These are phyloP conservation scores for Phytophthora fragariaefolia DNA, from an alignment of 352 stramenopile genomes.

Conservation along the genomic window DNA sequence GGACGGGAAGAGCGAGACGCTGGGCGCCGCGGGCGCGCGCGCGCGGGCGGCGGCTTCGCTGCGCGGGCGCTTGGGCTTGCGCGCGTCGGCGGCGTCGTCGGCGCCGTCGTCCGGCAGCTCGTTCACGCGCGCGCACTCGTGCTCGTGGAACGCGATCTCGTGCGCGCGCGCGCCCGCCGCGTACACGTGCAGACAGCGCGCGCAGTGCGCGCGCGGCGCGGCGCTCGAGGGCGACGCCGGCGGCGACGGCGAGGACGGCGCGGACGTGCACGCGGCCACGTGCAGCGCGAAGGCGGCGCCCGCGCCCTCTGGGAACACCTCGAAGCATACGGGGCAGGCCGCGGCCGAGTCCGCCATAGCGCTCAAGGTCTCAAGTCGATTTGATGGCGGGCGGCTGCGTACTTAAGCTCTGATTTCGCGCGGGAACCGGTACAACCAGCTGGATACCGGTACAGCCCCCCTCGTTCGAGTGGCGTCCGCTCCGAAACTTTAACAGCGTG, in stretches of 20 bases:
- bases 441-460: too few species aligned
- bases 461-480: too few species aligned
- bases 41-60: conserved; percentile 11
- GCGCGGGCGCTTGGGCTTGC: conserved; percentile 40
- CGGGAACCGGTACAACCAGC: too few species aligned
- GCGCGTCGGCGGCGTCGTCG: background rate
- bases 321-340: conserved; percentile 60
- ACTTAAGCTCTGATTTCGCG: too few species aligned
- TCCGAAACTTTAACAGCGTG: too few species aligned
- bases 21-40: conserved; percentile 5
- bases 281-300: conserved; percentile 59
- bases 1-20: conserved; percentile 58
- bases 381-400: too few species aligned
- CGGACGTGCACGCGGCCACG: conserved; percentile 51
- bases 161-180: conserved; percentile 43
- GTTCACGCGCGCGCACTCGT: conserved; percentile 80
- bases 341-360: conserved; percentile 33
- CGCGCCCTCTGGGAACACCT: conserved; percentile 33
- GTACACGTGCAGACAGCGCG: conserved; percentile 75
- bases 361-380: background rate
- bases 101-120: conserved; percentile 13
- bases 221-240: conserved; percentile 16
- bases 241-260: conserved; percentile 8
- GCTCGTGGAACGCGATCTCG: conserved; percentile 80
- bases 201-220: conserved; percentile 42